Percentiles rank a stretch among this genome's conserved stretches.
Conservation (phyloP, 768 basidiomycete genomes). For the Suillus decipiens region DNA sequence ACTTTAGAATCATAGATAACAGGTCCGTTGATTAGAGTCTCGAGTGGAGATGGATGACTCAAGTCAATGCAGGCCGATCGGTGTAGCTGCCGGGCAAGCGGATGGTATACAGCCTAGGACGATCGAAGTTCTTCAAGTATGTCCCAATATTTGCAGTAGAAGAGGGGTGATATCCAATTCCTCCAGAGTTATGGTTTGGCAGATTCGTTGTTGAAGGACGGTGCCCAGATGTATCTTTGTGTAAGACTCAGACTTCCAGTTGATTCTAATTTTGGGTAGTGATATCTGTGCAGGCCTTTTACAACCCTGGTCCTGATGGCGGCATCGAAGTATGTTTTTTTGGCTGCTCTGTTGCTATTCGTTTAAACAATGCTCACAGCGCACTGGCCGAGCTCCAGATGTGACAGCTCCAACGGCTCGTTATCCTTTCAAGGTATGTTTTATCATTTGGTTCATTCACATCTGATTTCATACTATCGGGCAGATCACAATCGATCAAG, state of each 20-base stretch:
- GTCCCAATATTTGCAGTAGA: constrained; percentile 1
- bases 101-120: constrained; percentile 59
- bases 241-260: constrained; percentile 40
- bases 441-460: neutral
- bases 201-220: constrained; percentile 61
- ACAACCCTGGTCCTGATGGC: constrained; percentile 62
- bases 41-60: neutral
- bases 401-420: constrained; percentile 63
- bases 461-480: neutral
- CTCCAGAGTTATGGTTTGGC: constrained; percentile 75
- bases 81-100: constrained; percentile 50
- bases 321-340: constrained; percentile 54
- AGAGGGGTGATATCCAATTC: neutral
- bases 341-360: neutral
- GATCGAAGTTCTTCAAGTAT: constrained; percentile 53
- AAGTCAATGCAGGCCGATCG: constrained; percentile 34
- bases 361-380: constrained; percentile 37
- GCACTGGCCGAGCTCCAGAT: constrained; percentile 63
- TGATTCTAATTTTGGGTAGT: neutral
- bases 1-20: constrained; percentile 50
- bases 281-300: constrained; percentile 57
- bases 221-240: constrained; percentile 68
- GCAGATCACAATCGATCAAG: constrained; percentile 41
- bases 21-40: constrained; percentile 29
- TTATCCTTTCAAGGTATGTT: constrained; percentile 66